phyloP scores from a whole-genome alignment of 2,329 filamentous ascomycete genomes.

The Fusarium tricinctum region DNA sequence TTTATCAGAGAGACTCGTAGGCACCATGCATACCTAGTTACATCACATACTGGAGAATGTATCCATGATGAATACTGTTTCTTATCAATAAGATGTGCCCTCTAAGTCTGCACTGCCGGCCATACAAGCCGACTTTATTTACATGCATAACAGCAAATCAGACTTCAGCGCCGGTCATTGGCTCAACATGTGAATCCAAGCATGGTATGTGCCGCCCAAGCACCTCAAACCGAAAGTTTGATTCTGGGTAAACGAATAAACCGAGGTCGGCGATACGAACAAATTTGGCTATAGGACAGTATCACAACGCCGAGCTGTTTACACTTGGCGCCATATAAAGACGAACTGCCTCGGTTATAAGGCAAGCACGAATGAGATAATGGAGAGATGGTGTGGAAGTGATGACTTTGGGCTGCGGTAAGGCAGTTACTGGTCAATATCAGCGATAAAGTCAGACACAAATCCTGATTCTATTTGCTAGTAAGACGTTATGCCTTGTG shows the following conservation, averaged over 20 bases:
- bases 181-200: no score
- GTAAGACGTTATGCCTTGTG: not conserved
- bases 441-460: not conserved
- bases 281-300: not conserved
- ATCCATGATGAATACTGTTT: not conserved
- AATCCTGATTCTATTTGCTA: not conserved
- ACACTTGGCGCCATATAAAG: not conserved
- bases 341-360: no score
- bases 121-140: no score
- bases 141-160: no score
- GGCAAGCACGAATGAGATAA: not conserved
- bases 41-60: not conserved
- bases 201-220: not conserved
- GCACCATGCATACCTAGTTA: not conserved
- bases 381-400: slow-evolving; percentile 3
- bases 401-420: not conserved
- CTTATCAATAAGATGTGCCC: not conserved
- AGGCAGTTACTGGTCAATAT: slow-evolving; percentile 6
- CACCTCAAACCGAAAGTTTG: not conserved
- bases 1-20: not conserved
- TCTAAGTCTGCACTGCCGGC: not conserved
- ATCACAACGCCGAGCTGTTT: not conserved
- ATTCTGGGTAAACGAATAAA: not conserved
- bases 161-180: no score
- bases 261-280: not conserved